A percentile compares a stretch with the other conserved stretches of the same genome.
Conservation (phyloP, 2,329 filamentous ascomycete genomes). For the Ceratocystis cubensis region DNA sequence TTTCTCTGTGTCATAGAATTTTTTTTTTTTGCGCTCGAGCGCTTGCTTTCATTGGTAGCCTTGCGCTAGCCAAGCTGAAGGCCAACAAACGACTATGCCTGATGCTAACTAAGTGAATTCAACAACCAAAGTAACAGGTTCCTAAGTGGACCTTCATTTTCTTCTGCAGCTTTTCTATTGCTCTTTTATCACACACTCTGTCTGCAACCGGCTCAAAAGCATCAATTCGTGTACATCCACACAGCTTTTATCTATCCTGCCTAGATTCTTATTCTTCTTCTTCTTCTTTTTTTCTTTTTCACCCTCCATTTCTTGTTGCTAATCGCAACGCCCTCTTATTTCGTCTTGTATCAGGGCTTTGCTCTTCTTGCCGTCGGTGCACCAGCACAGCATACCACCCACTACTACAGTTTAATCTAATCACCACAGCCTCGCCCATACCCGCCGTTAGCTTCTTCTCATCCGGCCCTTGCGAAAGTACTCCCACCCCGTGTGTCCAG, state of each 20-base stretch:
- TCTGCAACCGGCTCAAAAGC: neutral
- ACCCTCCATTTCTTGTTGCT: neutral
- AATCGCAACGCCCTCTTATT: neutral
- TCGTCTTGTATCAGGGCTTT: conserved; percentile 1
- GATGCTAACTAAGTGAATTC: too few relatives aligned
- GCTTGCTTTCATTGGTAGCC: neutral
- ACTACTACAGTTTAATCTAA: neutral
- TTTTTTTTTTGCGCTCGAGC: conserved; percentile 3
- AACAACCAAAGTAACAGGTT: neutral
- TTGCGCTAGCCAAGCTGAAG: conserved; percentile 6
- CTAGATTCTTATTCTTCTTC: neutral
- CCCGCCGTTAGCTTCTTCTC: neutral
- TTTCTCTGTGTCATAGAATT: neutral
- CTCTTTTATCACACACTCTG: neutral
- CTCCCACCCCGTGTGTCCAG: neutral
- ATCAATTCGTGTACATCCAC: neutral
- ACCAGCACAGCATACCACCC: neutral
- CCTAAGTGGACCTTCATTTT: conserved; percentile 4
- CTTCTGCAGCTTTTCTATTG: neutral
- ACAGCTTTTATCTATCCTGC: too few relatives aligned
- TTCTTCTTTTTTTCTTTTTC: neutral
- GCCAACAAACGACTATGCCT: neutral
- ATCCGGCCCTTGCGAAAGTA: neutral
- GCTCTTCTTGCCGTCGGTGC: neutral
- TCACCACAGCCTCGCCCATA: neutral